Conservation (phyloP, 2,329 filamentous ascomycete species). For the Scedosporium minutisporum region DNA sequence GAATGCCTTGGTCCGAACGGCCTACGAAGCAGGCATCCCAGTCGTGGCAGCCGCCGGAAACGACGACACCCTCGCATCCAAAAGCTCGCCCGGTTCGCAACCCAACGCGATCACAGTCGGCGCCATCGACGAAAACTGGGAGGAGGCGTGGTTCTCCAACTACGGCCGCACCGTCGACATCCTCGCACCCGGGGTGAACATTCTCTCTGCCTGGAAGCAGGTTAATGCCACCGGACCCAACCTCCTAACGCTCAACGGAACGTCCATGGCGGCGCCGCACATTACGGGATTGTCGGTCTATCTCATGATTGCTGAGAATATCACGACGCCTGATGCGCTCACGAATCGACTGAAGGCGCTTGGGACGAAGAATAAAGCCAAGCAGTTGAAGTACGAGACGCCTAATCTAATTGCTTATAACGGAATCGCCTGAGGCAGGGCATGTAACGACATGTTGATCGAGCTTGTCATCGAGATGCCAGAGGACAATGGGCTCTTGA, state of each 20-base stretch:
- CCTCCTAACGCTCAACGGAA: background rate
- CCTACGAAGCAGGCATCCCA: constrained; percentile 25
- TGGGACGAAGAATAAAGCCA: constrained; percentile 30
- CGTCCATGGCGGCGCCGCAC: constrained; percentile 47
- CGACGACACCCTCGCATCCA: constrained; percentile 24
- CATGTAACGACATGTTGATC: background rate
- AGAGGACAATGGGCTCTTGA: too few species aligned
- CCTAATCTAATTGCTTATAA: constrained; percentile 48
- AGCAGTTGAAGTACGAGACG: constrained; percentile 30
- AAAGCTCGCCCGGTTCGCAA: constrained; percentile 32
- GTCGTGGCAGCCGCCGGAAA: constrained; percentile 34
- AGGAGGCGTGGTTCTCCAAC: constrained; percentile 34
- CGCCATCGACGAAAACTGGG: constrained; percentile 25
- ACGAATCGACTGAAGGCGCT: constrained; percentile 34
- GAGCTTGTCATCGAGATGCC: too few species aligned
- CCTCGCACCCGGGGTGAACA: constrained; percentile 26
- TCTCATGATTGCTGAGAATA: constrained; percentile 32
- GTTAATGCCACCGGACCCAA: background rate
- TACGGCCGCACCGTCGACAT: constrained; percentile 27
- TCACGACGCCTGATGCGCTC: constrained; percentile 33
- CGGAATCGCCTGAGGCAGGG: constrained; percentile 21
- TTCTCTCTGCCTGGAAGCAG: constrained; percentile 24
- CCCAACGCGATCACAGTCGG: constrained; percentile 35
- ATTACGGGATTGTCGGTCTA: constrained; percentile 44
- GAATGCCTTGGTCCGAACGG: constrained; percentile 27